Evolutionary conservation across 257 asterid species (phyloP), one percentile per base, ranked within the genome.

Genomic region (Lithospermum erythrorhizon): DNA sequence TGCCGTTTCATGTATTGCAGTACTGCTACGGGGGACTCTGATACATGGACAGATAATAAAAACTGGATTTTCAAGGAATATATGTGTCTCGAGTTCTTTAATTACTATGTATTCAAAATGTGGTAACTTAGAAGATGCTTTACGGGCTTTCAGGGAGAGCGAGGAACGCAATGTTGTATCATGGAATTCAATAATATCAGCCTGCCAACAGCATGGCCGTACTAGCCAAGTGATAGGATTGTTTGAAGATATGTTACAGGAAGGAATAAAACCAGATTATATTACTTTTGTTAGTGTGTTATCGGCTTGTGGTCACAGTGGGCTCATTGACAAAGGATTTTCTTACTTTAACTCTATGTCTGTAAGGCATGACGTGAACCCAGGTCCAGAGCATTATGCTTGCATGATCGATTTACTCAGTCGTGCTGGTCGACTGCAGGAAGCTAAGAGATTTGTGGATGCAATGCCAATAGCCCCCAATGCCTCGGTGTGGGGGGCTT

Each of bases 371-470:
- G 52, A 64, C 17, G 53, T 80, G 55, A 62, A 49, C 51, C 84
- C 83, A 11, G 72, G 79, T 19, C 72, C 69, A 6, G 82, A 74
- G 61, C 82, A 71, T 59, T 73, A 71, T 61, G 84, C 83, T 22
- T 77, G 80, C 74, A 80, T 80, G 68, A 82, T 78, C 53, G 82
- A 78, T 66, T 55, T 80, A 70, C 84, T 82, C 53, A 78, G 86
- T n/a, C 84, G 83, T 49, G 73, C 79, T 5, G 86, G 86, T 63
- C 59, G 65, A 51, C 62, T 82, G 52, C 57, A 68, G 14, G 82
- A 80, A 61, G 84, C 86, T 35, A 68, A 61, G 71, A 64, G 48
- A 53, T 75, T 68, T 67, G 57, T 73, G 24, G 78, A 75, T 61
- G 60, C 58, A 52, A 80, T 80, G 79, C 83, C 83, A 21, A 62